A percentile compares a stretch with the other conserved stretches of the same genome.
phyloP scores from a whole-genome alignment of 129 eudicot species.

The Centella asiatica region DNA sequence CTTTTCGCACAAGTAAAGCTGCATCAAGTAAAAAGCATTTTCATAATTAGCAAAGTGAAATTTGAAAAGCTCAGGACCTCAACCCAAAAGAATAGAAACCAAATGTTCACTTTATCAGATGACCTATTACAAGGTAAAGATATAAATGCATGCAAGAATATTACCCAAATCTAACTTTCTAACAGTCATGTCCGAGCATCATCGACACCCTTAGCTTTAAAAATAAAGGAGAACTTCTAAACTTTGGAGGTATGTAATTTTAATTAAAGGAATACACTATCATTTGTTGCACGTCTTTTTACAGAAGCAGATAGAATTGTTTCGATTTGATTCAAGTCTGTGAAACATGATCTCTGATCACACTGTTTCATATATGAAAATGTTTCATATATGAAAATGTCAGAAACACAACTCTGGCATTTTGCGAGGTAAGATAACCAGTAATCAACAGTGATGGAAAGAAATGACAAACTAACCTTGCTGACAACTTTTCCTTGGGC shows the following conservation, averaged over 20 bases:
- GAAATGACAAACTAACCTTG: conserved; percentile 62
- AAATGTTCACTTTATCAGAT: not conserved
- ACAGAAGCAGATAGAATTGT: not conserved
- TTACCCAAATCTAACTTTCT: too few relatives aligned
- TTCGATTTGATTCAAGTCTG: not conserved
- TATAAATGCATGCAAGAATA: not conserved
- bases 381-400: not conserved
- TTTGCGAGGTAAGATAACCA: not conserved
- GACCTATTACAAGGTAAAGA: not conserved
- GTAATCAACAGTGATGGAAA: not conserved
- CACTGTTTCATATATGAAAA: not conserved
- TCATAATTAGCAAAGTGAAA: not conserved
- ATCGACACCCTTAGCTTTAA: not conserved
- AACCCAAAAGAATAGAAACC: too few relatives aligned
- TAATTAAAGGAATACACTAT: not conserved
- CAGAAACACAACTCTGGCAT: not conserved
- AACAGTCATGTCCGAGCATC: too few relatives aligned
- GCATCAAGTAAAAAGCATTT: conserved; percentile 6
- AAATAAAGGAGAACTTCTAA: not conserved
- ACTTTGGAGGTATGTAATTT: not conserved
- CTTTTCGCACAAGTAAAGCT: conserved; percentile 91
- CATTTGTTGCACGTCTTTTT: not conserved
- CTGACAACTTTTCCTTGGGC: conserved; percentile 93
- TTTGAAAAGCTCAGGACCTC: not conserved
- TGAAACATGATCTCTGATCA: not conserved